Base-by-base conservation (phyloP, 768 basidiomycete species). In the Collybia sordida region DNA sequence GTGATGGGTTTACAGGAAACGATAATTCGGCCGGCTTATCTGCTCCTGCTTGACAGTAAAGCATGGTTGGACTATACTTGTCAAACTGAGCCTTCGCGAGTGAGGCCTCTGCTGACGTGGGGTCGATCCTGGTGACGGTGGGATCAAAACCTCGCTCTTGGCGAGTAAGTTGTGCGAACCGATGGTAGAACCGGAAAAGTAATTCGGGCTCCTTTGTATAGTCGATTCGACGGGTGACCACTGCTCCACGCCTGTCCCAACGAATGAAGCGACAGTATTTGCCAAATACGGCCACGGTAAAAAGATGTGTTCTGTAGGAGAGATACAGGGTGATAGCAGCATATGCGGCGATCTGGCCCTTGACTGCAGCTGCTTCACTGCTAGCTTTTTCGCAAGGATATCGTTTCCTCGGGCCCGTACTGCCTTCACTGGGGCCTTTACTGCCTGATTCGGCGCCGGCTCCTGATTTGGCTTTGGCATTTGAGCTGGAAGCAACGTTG, bases 241-340 rank as follows among this genome's bases (percentile, higher is more conserved):
- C 46, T 2, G 60, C 60, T 7, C 66, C 70, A 15, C 57, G 42
- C 5, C 65, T 65, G 51, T 74, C 73, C 65, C 66, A 73, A 37
- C 62, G 59, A 19, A 73, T 50, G 36, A 73, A 59, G 3, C 70
- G 55, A 1, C 63, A 65, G 34, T 34, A 31, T 3, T 55, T 28
- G 4, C 57, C 58, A 42, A 49, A 60, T 15, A 74, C 51, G 24
- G 62, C 44, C 11, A 70, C 23, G 1, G 60, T 59, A 53, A 74
- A 73, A 1, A 63, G 46, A 18, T 62, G 63, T 8, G 57, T 57
- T 1, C 71, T 66, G 45, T 65, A 65, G 41, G 73, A 68, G 6
- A 45, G 35, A 43, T 52, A 56, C 19, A 25, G 14, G 15, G 11
- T 23, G 27, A 27, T 17, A 42, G 22, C 41, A 24, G 41, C 41